Base-by-base conservation (phyloP, 768 basidiomycete species). In the Tricholoma sp. region DNA sequence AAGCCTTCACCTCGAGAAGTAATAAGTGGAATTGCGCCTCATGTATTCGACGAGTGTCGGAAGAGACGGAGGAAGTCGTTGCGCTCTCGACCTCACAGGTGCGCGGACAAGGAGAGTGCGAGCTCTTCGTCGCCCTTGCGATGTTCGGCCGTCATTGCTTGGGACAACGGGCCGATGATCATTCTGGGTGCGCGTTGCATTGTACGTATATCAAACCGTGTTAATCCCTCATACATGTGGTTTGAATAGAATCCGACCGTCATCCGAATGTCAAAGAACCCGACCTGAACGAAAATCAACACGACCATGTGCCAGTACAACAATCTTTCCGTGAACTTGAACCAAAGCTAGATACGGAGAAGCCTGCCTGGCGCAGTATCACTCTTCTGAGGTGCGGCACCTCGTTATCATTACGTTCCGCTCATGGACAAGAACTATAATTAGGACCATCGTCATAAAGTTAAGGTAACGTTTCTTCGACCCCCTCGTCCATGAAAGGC, bases 21-120 rank as follows among this genome's bases (percentile, higher is more conserved):
- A 31, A 74, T 79, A 57, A 72, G 68, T 37, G 76, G 74, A 9
- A 76, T 78, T 52, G 78, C 77, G 32, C 78, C 78, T 21, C 77
- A 78, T 59, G 72, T 78, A 29, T 74, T 77, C 54, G 77, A 77
- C 52, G 77, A 79, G 47, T 68, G 66, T 35, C 60, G 70, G 41
- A 62, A 67, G 55, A 64, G 70, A 39, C 66, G 69, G 32, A 68
- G 63, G 47, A 65, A 60, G 55, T 64, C 65, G 47, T 5, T 27
- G 14, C 53, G 57, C 54, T 62, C 64, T 27, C 61, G 57, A 22
- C 60, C 60, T 24, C 56, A 46, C 6, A 58, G 41, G 21, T 54
- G 43, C 50, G 54, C 54, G 14, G n/a, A 65, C 37, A 60, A 59
- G 51, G 58, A 56, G 59, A 66, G 66, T 59, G 64, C 61, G 31